Conservation (phyloP, 2,329 filamentous ascomycete species). For the Aspergillus niger region DNA sequence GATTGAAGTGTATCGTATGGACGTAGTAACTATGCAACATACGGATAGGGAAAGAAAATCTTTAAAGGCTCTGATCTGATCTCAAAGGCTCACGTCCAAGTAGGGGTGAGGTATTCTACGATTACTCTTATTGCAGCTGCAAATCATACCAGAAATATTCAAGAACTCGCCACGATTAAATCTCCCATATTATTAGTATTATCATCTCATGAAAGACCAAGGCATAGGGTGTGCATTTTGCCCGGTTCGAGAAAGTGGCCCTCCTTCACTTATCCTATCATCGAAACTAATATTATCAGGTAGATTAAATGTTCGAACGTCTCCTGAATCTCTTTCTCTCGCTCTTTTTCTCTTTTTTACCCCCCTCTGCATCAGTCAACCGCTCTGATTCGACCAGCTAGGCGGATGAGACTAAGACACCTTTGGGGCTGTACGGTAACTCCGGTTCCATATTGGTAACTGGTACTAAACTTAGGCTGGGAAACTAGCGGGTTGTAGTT, state of each 20-base stretch:
- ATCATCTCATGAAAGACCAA: too few species aligned
- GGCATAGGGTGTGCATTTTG: background rate
- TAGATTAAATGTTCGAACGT: conserved; percentile 16
- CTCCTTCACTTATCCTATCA: conserved; percentile 5
- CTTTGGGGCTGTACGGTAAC: conserved; percentile 16
- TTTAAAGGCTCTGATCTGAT: background rate
- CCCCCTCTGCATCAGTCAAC: conserved; percentile 14
- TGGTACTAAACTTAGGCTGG: conserved; percentile 9
- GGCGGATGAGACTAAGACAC: conserved; percentile 20
- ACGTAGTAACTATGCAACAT: background rate
- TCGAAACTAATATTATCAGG: background rate
- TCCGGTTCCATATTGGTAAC: conserved; percentile 8
- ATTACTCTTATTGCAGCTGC: conserved; percentile 26
- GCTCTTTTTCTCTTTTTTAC: background rate
- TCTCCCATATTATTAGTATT: background rate
- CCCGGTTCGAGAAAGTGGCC: background rate
- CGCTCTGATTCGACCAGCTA: conserved; percentile 14
- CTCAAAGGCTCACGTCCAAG: background rate
- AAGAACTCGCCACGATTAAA: background rate
- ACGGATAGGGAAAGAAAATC: background rate
- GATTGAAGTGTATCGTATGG: conserved; percentile 14
- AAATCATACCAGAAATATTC: conserved; percentile 20
- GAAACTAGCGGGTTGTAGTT: conserved; percentile 7
- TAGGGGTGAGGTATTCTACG: conserved; percentile 1
- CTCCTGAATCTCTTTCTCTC: conserved; percentile 15